Conservation (phyloP, 176 grass and related monocot genomes). For the Oryza punctata region DNA sequence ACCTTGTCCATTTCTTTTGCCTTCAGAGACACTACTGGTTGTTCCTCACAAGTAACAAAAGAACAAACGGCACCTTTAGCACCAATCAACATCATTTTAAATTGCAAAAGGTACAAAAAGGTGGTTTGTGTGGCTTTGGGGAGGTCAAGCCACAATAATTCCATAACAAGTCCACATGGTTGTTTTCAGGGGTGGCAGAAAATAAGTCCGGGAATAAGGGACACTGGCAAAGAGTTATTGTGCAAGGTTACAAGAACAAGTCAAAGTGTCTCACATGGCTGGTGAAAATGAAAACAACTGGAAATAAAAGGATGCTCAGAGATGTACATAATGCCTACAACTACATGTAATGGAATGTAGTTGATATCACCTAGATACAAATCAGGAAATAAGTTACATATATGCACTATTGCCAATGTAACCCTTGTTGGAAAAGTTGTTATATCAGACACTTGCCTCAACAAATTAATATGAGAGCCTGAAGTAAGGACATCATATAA, state of each 20-base stretch:
- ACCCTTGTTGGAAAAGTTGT: not conserved
- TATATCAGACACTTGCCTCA: not conserved
- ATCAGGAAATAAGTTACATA: not conserved
- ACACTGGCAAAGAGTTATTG: not conserved
- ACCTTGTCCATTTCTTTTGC: not conserved
- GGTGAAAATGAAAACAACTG: not conserved
- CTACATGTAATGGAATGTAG: not conserved
- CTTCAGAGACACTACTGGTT: not conserved
- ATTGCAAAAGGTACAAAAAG: slow-evolving; percentile 25
- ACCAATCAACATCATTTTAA: not conserved
- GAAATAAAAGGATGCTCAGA: not conserved
- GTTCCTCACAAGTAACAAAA: slow-evolving; percentile 12
- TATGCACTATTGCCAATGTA: not conserved
- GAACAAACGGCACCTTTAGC: slow-evolving; percentile 22
- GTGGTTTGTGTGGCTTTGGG: not conserved
- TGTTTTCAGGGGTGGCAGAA: not conserved
- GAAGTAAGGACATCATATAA: not conserved
- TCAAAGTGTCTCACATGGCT: not conserved
- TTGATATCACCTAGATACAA: not conserved
- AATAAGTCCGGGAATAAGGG: not conserved
- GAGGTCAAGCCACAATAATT: not conserved
- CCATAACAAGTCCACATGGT: not conserved
- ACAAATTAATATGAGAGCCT: not conserved
- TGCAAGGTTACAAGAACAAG: not conserved
- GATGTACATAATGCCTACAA: not conserved